Evolutionary conservation across 495 filamentous ascomycete species (phyloP), one percentile per base, ranked within the genome.

Genomic region (Terfezia claveryi): DNA sequence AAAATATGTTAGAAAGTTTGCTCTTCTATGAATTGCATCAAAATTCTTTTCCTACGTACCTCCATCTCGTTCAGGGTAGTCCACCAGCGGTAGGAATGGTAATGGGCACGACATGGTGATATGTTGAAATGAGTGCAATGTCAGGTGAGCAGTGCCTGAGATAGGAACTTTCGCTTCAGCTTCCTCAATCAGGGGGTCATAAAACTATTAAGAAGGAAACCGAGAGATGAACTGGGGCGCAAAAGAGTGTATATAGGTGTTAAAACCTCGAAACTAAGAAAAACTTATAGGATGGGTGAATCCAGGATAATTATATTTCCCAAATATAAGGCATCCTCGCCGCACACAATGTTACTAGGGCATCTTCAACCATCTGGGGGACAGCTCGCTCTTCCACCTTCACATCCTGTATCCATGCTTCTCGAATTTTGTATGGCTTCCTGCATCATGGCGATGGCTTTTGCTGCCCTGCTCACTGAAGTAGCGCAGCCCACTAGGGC

Each of bases 51-150:
- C 78, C 59, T 75, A n/a, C n/a, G n/a, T n/a, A 87, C 83, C 83
- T 66, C 84, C 84, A 59, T 74, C 78, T 36, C 56, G 68, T 12
- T 63, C 59, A 4, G 79, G 74, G 57, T 83, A 89, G 10, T 72
- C 66, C 10, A 67, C 62, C 59, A 73, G 72, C 60, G 82, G 73
- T 46, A 79, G 66, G 62, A 87, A 86, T 8, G 82, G 83, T 38
- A 69, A 49, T 23, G 77, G 76, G 64, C 84, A 89, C 7, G 65
- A 46, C 41, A 46, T 46, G 41, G 41, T 46, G 41, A 46, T 46
- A 20, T 46, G 41, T 32, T 32, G 27, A 32, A 46, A 46, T 46
- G 41, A 46, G 8, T 46, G 41, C 12, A 46, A 14, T 46, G 41
- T 46, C 17, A 20, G 17, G 17, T 14, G 41, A 9, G 12, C 41